Percentiles rank a stretch among this genome's conserved stretches.
These are phyloP conservation scores for Cladosporium sp. DNA, from an alignment of 2,329 filamentous ascomycete species.

Conservation along the genomic window DNA sequence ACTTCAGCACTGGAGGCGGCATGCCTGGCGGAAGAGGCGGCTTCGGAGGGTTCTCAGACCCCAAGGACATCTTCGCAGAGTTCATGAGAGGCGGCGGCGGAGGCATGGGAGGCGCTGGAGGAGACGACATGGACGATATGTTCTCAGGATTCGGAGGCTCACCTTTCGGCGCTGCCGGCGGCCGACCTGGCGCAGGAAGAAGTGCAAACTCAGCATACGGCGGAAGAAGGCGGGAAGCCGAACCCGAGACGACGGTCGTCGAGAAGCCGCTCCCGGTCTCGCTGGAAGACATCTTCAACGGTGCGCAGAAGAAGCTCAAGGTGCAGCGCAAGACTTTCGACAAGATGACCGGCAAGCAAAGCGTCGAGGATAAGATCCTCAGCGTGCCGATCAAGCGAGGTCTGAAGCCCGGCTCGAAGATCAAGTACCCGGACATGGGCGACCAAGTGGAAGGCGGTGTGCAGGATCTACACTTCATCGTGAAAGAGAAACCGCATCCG, in stretches of 20 bases:
- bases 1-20: slow-evolving; percentile 60
- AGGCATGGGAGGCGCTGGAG: slow-evolving; percentile 44
- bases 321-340: slow-evolving; percentile 97
- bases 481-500: slow-evolving; percentile 90
- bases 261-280: slow-evolving; percentile 80
- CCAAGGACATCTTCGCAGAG: slow-evolving; percentile 81
- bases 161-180: slow-evolving; percentile 32
- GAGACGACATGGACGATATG: slow-evolving; percentile 26
- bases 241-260: slow-evolving; percentile 86
- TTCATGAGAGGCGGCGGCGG: slow-evolving; percentile 64
- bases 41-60: slow-evolving; percentile 77
- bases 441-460: slow-evolving; percentile 96
- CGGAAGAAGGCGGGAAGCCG: slow-evolving; percentile 51
- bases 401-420: slow-evolving; percentile 95
- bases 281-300: slow-evolving; percentile 85
- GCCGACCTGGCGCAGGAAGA: slow-evolving; percentile 31
- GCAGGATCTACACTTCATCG: slow-evolving; percentile 92
- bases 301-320: slow-evolving; percentile 94
- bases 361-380: slow-evolving; percentile 82
- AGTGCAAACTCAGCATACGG: slow-evolving; percentile 22
- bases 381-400: slow-evolving; percentile 96
- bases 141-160: slow-evolving; percentile 33
- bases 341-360: slow-evolving; percentile 74
- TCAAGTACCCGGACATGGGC: slow-evolving; percentile 96
- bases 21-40: slow-evolving; percentile 58